Conservation (phyloP, 225 moss, liverwort and hornwort species). For the Polytrichum formosum region DNA sequence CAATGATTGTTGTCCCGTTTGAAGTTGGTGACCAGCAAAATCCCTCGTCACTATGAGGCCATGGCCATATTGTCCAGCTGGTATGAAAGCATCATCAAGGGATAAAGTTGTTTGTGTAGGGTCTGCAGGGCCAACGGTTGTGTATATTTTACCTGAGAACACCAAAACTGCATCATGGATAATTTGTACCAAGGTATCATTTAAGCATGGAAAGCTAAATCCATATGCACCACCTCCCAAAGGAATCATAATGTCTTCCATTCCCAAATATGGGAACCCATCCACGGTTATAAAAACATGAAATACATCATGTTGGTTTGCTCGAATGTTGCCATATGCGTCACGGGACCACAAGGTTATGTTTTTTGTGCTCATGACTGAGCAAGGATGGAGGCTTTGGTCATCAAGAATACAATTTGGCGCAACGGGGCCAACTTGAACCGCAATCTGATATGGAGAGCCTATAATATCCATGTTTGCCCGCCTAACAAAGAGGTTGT, state of each 20-base stretch:
- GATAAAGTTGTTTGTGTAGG: constrained; percentile 20
- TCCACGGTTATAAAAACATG: constrained; percentile 30
- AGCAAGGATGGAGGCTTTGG: constrained; percentile 26
- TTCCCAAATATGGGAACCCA: constrained; percentile 25
- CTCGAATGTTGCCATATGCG: constrained; percentile 36
- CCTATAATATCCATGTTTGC: constrained; percentile 27
- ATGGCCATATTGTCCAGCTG: constrained; percentile 37
- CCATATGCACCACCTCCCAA: constrained; percentile 36
- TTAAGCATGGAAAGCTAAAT: constrained; percentile 37
- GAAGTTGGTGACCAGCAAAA: constrained; percentile 37
- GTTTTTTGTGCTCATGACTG: constrained; percentile 31
- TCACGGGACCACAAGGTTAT: constrained; percentile 43
- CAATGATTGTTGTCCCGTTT: constrained; percentile 31
- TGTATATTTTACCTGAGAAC: constrained; percentile 21
- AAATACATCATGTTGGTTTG: constrained; percentile 23
- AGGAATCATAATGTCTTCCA: constrained; percentile 27
- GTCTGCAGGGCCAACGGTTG: constrained; percentile 33
- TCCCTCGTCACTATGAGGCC: constrained; percentile 36
- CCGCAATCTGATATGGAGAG: constrained; percentile 39
- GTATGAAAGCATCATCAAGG: constrained; percentile 27
- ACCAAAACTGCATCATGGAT: constrained; percentile 16
- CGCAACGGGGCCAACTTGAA: constrained; percentile 29
- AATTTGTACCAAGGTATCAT: constrained; percentile 31
- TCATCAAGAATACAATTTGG: constrained; percentile 38
- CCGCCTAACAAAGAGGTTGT: constrained; percentile 31